A percentile compares a stretch with the other conserved stretches of the same genome.
phyloP scores from a whole-genome alignment of 2,329 filamentous ascomycete genomes.

The Beauveria medogensis region DNA sequence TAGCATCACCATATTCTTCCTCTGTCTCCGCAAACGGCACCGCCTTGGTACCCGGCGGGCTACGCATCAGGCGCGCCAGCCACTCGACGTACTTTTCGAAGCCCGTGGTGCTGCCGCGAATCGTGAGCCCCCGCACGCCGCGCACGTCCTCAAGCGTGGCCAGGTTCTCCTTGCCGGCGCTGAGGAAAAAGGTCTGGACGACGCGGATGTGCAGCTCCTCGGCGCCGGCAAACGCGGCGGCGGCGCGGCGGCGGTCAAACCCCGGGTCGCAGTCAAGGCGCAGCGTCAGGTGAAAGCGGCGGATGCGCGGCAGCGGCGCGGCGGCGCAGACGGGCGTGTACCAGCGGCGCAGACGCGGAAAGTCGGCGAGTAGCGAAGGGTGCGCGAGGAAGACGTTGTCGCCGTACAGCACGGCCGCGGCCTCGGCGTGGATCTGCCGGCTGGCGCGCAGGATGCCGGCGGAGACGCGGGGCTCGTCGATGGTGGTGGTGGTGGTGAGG shows the following conservation, averaged over 20 bases:
- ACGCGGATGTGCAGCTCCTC: slow-evolving; percentile 33
- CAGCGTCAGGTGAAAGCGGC: slow-evolving; percentile 30
- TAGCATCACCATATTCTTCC: neutral
- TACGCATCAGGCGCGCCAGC: slow-evolving; percentile 31
- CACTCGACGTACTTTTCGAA: slow-evolving; percentile 35
- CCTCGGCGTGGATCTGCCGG: slow-evolving; percentile 34
- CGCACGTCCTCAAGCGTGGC: slow-evolving; percentile 34
- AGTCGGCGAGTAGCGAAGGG: slow-evolving; percentile 29
- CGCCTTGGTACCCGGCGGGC: slow-evolving; percentile 16
- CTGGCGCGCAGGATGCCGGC: slow-evolving; percentile 30
- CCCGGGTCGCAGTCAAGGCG: slow-evolving; percentile 33
- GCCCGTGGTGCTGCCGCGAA: slow-evolving; percentile 31
- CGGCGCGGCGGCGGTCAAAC: slow-evolving; percentile 23
- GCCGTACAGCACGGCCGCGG: slow-evolving; percentile 32
- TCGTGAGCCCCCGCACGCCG: slow-evolving; percentile 27
- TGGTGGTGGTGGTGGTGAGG: slow-evolving; percentile 8
- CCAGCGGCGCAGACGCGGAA: slow-evolving; percentile 30
- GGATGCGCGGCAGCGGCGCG: slow-evolving; percentile 25
- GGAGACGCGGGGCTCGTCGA: slow-evolving; percentile 11
- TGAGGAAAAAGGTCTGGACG: slow-evolving; percentile 30
- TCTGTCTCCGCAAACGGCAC: slow-evolving; percentile 16
- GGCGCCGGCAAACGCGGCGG: slow-evolving; percentile 27
- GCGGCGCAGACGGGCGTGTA: slow-evolving; percentile 24
- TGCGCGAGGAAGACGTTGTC: slow-evolving; percentile 37
- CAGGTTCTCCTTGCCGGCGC: slow-evolving; percentile 30